A percentile compares a stretch with the other conserved stretches of the same genome.
These are phyloP conservation scores for Mariannaea elegans DNA, from an alignment of 2,329 filamentous ascomycete species.

Conservation along the genomic window DNA sequence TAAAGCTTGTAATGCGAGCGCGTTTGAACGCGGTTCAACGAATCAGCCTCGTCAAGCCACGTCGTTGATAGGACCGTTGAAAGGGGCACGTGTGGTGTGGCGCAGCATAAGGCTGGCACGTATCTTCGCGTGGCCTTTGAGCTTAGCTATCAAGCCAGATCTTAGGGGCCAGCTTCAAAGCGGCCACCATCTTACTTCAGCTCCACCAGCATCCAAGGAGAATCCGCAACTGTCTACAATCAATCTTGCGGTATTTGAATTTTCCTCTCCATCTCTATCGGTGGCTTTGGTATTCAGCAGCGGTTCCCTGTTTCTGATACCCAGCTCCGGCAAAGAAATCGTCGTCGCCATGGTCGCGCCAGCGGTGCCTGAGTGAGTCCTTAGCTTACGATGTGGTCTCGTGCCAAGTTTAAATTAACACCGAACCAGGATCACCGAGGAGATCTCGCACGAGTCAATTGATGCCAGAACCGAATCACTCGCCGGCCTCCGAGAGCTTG, in stretches of 20 bases:
- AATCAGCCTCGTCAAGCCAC: conserved; percentile 39
- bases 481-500: conserved; percentile 86
- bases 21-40: conserved; percentile 36
- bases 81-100: conserved; percentile 39
- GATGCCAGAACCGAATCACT: conserved; percentile 93
- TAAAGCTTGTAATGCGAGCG: conserved; percentile 28
- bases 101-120: conserved; percentile 34
- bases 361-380: conserved; percentile 77
- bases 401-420: conserved; percentile 33
- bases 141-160: conserved; percentile 43
- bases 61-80: not conserved
- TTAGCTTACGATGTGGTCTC: conserved; percentile 15
- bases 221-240: conserved; percentile 20
- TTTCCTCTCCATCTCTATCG: conserved; percentile 5
- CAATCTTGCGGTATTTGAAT: conserved; percentile 6
- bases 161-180: conserved; percentile 39
- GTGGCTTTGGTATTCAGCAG: conserved; percentile 5
- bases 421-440: conserved; percentile 82
- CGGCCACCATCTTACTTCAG: conserved; percentile 30
- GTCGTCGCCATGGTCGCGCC: conserved; percentile 72
- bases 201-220: conserved; percentile 29
- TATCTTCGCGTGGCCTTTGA: conserved; percentile 28
- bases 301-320: conserved; percentile 5
- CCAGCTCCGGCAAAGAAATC: conserved; percentile 25
- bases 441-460: conserved; percentile 89